Percentiles rank a stretch among this genome's conserved stretches.
Evolutionary conservation across 306 rosid species (phyloP).

Genomic region (Potentilla sterilis): DNA sequence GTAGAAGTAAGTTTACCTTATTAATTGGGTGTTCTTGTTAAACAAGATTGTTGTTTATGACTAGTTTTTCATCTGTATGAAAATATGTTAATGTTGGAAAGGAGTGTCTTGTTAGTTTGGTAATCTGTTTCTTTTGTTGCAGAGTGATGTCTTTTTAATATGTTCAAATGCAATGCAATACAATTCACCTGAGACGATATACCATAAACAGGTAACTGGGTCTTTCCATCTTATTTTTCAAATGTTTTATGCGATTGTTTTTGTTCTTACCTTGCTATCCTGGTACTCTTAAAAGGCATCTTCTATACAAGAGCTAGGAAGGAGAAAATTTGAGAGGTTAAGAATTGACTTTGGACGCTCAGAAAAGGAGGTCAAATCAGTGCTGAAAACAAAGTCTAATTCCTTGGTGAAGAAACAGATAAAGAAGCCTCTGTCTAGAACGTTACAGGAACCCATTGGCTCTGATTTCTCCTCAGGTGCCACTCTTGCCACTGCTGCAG

Average conservation of each 20-base stretch:
- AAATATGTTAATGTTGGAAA: background rate
- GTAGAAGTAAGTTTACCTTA: background rate
- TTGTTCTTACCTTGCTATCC: slow-evolving; percentile 24
- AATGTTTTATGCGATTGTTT: slow-evolving; percentile 6
- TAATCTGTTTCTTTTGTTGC: slow-evolving; percentile 46
- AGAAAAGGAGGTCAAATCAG: slow-evolving; percentile 69
- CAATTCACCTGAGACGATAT: slow-evolving; percentile 84
- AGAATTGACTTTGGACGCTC: slow-evolving; percentile 52
- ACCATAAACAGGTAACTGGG: slow-evolving; percentile 79
- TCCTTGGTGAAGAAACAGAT: slow-evolving; percentile 62
- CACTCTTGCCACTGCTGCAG: slow-evolving; percentile 73
- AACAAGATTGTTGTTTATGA: background rate
- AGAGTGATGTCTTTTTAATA: slow-evolving; percentile 81
- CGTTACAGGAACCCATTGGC: slow-evolving; percentile 82
- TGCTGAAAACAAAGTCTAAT: slow-evolving; percentile 62
- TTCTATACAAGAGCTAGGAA: slow-evolving; percentile 86
- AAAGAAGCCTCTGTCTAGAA: slow-evolving; percentile 60
- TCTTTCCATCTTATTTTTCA: slow-evolving; percentile 7
- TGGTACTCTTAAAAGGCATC: slow-evolving; percentile 61
- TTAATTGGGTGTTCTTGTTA: background rate
- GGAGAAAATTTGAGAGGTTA: slow-evolving; percentile 81
- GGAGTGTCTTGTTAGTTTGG: background rate
- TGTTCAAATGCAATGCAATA: slow-evolving; percentile 97
- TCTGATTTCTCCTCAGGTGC: slow-evolving; percentile 95
- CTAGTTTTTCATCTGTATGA: background rate